Base-by-base conservation (phyloP, 2,329 filamentous ascomycete species). In the Tolypocladium tundrense region DNA sequence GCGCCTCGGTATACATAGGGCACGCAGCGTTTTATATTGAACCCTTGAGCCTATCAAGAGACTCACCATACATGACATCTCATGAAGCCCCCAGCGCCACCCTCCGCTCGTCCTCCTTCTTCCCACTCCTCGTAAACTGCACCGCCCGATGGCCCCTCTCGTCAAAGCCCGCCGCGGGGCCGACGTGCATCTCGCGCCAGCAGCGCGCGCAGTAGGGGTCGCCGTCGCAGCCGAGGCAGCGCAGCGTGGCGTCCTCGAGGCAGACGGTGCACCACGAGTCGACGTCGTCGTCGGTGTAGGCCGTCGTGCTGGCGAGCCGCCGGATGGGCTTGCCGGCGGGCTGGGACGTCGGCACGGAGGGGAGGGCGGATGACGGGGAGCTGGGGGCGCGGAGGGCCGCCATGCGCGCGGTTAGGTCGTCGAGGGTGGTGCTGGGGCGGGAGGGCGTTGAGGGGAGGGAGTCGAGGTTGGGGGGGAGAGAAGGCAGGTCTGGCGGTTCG, bases 241-340 rank as follows among this genome's bases (percentile, higher is more conserved):
- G 79, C 35, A 94, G 73, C 3, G 84, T 85, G 0, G 87, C 90
- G 66, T 94, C 88, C 59, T 91, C 88, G 53, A 88, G 84, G 68
- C 91, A 96, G 11, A 94, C 91, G 39, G 86, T 82, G 69, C 91
- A 95, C 89, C 90, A 95, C 1, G 80, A 83, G 48, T 87, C 84
- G 60, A 87, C 79, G 64, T 93, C 88, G 40, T 87, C 86, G 64
- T 92, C 87, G 0, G 85, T 83, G 67, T 79, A 84, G 53, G 73
- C 75, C 3, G 69, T 72, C 48, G 68, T 70, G 56, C 70, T 72
- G 19, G 67, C 68, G 6, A 79, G 67, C 5, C 73, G 70, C 70
- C 64, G 3, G 71, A 70, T 64, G 3, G 72, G 70, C 9, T 70
- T 70, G 42, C 77, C 75, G 7, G 71, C 71, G 0, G 80, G 81